These are phyloP conservation scores for Penicillium sp. DNA, from an alignment of 2,329 filamentous ascomycete genomes.

Conservation along the genomic window DNA sequence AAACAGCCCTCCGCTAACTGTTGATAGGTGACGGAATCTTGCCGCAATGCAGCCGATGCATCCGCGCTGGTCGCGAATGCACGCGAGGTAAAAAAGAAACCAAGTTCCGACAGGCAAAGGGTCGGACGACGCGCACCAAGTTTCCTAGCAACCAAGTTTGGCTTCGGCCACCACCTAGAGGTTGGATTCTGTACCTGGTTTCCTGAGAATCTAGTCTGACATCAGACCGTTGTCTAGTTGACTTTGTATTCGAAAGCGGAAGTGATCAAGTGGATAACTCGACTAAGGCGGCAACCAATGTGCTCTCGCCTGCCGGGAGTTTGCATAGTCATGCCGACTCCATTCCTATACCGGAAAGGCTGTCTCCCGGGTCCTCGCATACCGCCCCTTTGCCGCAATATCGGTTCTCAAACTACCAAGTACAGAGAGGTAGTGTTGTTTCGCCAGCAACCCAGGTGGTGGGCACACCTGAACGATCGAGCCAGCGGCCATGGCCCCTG, in stretches of 20 bases:
- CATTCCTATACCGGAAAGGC: not conserved
- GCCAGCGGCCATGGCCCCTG: conserved; percentile 17
- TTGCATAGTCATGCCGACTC: not conserved
- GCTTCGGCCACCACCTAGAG: conserved; percentile 23
- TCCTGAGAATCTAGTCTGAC: conserved; percentile 6
- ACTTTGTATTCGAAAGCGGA: conserved; percentile 23
- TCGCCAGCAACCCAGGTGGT: not conserved
- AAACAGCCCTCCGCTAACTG: not conserved
- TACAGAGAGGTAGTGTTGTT: not conserved
- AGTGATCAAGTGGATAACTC: conserved; percentile 13
- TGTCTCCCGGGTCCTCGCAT: not conserved
- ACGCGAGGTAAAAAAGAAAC: conserved; percentile 11
- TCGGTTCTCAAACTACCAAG: not conserved
- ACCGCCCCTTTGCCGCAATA: not conserved
- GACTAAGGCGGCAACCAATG: not conserved
- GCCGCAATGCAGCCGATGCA: conserved; percentile 22
- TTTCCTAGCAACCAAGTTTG: conserved; percentile 25
- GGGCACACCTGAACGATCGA: not conserved
- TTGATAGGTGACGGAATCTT: conserved; percentile 17
- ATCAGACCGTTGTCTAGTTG: conserved; percentile 7
- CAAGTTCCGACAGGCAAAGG: conserved; percentile 15
- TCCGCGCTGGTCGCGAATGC: conserved; percentile 17
- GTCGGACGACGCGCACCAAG: conserved; percentile 10
- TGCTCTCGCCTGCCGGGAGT: not conserved
- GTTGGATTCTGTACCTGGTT: conserved; percentile 3